Evolutionary conservation across 306 rosid genomes (phyloP).

Genomic region (Psophocarpus tetragonolobus): DNA sequence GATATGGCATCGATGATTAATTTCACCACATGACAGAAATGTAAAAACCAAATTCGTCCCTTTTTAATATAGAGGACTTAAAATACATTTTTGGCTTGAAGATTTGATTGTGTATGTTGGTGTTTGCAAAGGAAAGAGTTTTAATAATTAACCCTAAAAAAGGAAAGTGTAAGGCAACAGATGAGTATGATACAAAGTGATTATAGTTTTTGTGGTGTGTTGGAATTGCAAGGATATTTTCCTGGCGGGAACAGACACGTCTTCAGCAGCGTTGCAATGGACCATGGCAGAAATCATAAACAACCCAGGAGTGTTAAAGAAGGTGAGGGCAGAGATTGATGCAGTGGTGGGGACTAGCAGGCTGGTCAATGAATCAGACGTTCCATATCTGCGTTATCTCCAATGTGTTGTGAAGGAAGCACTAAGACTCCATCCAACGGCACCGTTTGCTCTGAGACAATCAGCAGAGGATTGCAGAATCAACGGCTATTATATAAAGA

Average conservation of each 20-base stretch:
- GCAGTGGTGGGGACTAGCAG: slow-evolving; percentile 36
- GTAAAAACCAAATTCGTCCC: too few species aligned
- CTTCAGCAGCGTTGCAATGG: slow-evolving; percentile 47
- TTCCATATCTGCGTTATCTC: slow-evolving; percentile 44
- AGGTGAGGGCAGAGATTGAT: slow-evolving; percentile 45
- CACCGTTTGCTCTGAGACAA: slow-evolving; percentile 44
- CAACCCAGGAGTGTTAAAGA: slow-evolving; percentile 29
- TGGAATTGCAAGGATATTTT: slow-evolving; percentile 48
- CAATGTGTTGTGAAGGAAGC: slow-evolving; percentile 47
- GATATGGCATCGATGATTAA: too few species aligned
- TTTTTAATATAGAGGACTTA: too few species aligned
- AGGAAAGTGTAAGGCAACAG: background rate
- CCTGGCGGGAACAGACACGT: slow-evolving; percentile 53
- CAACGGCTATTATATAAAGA: slow-evolving; percentile 45
- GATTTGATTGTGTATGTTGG: too few species aligned
- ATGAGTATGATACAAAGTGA: background rate
- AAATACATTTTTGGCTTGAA: too few species aligned
- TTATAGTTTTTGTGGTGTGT: background rate
- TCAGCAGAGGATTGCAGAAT: slow-evolving; percentile 34
- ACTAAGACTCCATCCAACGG: slow-evolving; percentile 49
- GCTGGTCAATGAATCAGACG: slow-evolving; percentile 43
- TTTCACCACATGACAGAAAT: too few species aligned
- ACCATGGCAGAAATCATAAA: slow-evolving; percentile 52
- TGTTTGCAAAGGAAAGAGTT: too few species aligned
- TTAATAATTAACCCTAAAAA: too few species aligned